phyloP scores from a whole-genome alignment of 1,139 yeast genomes.

The Sugiyamaella castrensis region DNA sequence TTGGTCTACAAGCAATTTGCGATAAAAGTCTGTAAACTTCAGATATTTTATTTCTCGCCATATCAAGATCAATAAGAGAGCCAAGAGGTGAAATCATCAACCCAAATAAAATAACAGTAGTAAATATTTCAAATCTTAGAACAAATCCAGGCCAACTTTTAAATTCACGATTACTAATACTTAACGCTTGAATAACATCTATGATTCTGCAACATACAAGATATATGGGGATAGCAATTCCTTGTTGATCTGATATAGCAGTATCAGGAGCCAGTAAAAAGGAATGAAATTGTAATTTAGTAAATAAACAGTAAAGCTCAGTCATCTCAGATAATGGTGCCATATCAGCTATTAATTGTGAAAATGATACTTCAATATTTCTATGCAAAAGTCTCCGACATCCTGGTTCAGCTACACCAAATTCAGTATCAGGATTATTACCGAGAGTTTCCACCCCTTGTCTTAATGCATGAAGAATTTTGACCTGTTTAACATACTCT shows the following conservation, averaged over 20 bases:
- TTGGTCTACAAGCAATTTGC: background rate
- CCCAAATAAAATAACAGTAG: conserved; percentile 20
- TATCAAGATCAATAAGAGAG: conserved; percentile 14
- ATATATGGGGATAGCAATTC: conserved; percentile 21
- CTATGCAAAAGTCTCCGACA: conserved; percentile 21
- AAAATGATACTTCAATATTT: conserved; percentile 16
- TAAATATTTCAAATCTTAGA: conserved; percentile 7
- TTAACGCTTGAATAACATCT: conserved; percentile 9
- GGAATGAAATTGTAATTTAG: conserved; percentile 24
- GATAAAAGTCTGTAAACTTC: conserved; percentile 16
- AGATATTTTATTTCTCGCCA: conserved; percentile 17
- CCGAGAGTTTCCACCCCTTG: conserved; percentile 21
- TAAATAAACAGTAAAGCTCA: conserved; percentile 21
- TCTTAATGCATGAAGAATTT: conserved; percentile 15
- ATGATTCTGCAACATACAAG: conserved; percentile 21
- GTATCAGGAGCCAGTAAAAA: conserved; percentile 25
- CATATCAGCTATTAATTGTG: conserved; percentile 19
- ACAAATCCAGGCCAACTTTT: conserved; percentile 15
- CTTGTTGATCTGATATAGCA: conserved; percentile 17
- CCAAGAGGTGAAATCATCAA: conserved; percentile 15
- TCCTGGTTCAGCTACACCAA: conserved; percentile 22
- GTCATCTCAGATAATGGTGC: conserved; percentile 21
- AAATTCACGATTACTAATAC: background rate
- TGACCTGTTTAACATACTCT: conserved; percentile 18
- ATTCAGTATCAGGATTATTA: conserved; percentile 23